Evolutionary conservation across 371 early-diverging fungal species (phyloP), one percentile per base, ranked within the genome.

Genomic region (Umbelopsis sp.): DNA sequence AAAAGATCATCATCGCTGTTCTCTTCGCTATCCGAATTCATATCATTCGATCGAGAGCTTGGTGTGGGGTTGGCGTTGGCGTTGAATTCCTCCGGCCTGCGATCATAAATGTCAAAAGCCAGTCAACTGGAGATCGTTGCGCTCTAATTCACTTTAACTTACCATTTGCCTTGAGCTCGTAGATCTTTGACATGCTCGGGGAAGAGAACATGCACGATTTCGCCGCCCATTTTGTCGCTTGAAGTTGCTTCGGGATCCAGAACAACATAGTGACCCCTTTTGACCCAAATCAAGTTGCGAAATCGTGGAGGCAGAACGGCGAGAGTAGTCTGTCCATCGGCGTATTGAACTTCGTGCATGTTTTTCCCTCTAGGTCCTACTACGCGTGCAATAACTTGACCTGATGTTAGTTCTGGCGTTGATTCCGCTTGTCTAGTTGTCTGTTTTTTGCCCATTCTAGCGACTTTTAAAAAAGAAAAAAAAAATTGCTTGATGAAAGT

Each of bases 241-340:
- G 71, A 79, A 78, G 76, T 78, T 69, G 87, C 87, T 41, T 79
- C 80, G 63, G 89, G 83, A 72, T 90, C 84, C n/a, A 89, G 87
- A 68, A 93, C 82, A 22, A 91, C 91, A 74, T 84, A 93, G 72
- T 86, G 82, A 9, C 88, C 94, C 77, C 93, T 80, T 74, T 93
- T 94, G 38, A 95, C 89, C 94, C 94, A 95, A 65, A 95, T 87
- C 6, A 91, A 74, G 69, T 89, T 93, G 68, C 93, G 87, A 80
- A 91, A 95, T 68, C 83, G 86, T 24, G 92, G 87, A 24, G 94
- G 95, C 65, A 95, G 76, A 65, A 83, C 85, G 64, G 88, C 94
- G 41, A 93, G 80, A 41, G 84, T 85, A 35, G 71, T 77, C 9
- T 69, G 71, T 8, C 84, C 84, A 48, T 89, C 82, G 0, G 80